Base-by-base conservation (phyloP, 129 eudicot species). In the Arctium lappa region DNA sequence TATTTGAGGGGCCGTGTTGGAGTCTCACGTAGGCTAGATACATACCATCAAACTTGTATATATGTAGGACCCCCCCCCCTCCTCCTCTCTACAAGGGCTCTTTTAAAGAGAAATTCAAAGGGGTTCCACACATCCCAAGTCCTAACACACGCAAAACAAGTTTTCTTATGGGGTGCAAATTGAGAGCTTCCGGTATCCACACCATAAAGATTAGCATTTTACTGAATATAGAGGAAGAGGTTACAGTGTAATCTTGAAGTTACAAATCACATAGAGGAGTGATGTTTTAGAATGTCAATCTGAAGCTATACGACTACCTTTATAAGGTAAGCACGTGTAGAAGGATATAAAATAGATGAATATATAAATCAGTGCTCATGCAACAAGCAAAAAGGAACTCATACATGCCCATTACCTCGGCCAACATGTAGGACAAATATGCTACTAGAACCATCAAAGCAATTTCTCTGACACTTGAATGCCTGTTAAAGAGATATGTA, bases 381-480 rank as follows among this genome's bases (percentile, higher is more conserved):
- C 66, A 56, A 16, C 66, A 56, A 56, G 27, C 22, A 56, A 56
- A 56, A 56, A 5, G 66, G 22, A 56, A 56, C 27, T 60, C 68
- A 16, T 60, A 16, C 68, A 60, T 60, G 68, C 29, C 32, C 79
- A 36, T 90, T 92, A 91, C 98, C 98, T 95, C 98, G 44, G 98
- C 97, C 88, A 91, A 69, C 92, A 89, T 95, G 89, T 95, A 95
- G 79, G 98, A 92, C 40, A 92, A 89, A 85, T 95, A 95, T 34
- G 98, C 94, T 86, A 95, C 89, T 40, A 95, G 81, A 79, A 90
- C 88, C 97, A 95, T 95, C 68, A 95, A 81, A 74, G 98, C 84
- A 63, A 95, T 90, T 87, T 95, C 98, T 29, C 98, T 94, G 70
- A 92, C 94, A 70, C 89, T 88, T 32, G 97, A 95, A 85, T 95